Evolutionary conservation across 148 eudicot species (phyloP).

Genomic region (Silene conica): DNA sequence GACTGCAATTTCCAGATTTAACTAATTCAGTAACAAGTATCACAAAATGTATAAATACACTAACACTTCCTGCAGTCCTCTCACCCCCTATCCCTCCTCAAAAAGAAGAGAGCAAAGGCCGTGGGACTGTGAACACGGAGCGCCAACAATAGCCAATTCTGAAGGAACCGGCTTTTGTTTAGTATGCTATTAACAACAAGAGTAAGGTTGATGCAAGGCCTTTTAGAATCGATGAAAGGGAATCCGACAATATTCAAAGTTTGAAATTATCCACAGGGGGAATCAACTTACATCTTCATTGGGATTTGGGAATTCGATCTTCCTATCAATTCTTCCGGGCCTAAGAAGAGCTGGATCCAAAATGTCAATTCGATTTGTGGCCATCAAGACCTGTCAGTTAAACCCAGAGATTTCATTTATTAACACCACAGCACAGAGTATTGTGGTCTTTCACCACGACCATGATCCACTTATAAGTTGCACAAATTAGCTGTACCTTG

Average conservation of each 20-base stretch:
- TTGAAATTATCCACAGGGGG: not conserved
- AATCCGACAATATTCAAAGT: not conserved
- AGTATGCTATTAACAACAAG: not conserved
- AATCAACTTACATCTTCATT: constrained; percentile 51
- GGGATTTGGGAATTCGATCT: constrained; percentile 74
- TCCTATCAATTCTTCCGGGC: constrained; percentile 77
- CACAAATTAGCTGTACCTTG: constrained; percentile 33
- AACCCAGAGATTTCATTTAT: not conserved
- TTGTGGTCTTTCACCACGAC: not conserved
- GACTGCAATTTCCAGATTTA: constrained; percentile 34
- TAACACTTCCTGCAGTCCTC: not conserved
- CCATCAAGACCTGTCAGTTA: constrained; percentile 52
- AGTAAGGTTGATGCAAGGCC: too few relatives aligned
- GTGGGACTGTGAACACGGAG: not conserved
- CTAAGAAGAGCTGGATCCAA: constrained; percentile 72
- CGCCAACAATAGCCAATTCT: not conserved
- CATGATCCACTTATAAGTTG: not conserved
- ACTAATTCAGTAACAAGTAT: not conserved
- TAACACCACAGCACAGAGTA: not conserved
- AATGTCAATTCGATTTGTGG: constrained; percentile 65
- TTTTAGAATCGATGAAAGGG: too few relatives aligned
- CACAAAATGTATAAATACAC: not conserved
- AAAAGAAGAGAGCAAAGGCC: not conserved
- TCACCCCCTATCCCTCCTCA: not conserved
- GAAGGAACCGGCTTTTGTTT: not conserved